Base-by-base conservation (phyloP, 2,329 filamentous ascomycete species). In the Grosmannia huntii region DNA sequence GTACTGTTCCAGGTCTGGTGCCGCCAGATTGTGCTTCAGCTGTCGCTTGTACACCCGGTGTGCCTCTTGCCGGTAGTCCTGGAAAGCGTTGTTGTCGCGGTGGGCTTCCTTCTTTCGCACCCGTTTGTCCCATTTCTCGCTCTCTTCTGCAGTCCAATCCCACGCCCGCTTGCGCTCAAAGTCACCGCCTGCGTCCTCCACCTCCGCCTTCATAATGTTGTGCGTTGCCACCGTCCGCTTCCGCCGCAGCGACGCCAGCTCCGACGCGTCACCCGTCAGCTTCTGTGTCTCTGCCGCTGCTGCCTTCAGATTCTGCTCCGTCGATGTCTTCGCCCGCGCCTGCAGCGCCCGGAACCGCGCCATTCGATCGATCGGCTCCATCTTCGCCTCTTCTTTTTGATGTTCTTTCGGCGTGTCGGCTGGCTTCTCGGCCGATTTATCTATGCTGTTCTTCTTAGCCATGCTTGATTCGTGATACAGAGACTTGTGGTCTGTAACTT, bases 71-170 rank as follows among this genome's bases (percentile, higher is more conserved):
- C 82, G 80, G 73, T 95, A 95, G 70, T 97, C 91, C 66, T 87
- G 82, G 73, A 99, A 99, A 3, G 89, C 87, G 60, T 90, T 89
- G 71, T 92, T 85, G 69, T 96, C 89, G 62, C 87, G 80, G 66
- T 88, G 86, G 21, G 82, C 81, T 60, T 83, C 82, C 75, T 90
- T 95, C 79, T 95, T 95, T 67, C 86, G 88, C 70, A 95, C 75
- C 36, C 91, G 85, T 74, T 86, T 86, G 71, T 99, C 94, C 94
- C 94, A 99, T 64, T 81, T 83, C 74, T 96, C 94, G 65, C 84
- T 88, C 73, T 99, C 94, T 63, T 99, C 94, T 7, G 92, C 77
- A 0, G 94, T 99, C 89, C 94, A 99, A 74, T 97, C 94, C 94
- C 94, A 99, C 1, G 94, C 94, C 48, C 94, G 85, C 74, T 97